Evolutionary conservation across 2,329 filamentous ascomycete species (phyloP).

Genomic region (Ustulina deusta): DNA sequence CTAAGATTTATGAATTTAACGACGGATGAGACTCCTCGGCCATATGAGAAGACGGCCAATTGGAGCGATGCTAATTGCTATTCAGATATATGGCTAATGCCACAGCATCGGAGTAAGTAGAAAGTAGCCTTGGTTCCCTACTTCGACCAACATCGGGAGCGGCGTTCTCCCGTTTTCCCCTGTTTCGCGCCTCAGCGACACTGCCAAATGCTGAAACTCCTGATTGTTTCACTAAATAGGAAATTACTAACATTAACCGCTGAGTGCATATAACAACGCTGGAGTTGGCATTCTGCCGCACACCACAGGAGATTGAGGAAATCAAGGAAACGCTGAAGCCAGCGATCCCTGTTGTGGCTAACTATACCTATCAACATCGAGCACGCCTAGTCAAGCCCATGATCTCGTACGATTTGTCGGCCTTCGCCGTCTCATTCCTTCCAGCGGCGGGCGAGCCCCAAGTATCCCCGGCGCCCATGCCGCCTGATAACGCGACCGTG

Average conservation of each 20-base stretch:
- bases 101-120: slow-evolving; percentile 65
- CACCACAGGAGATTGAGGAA: slow-evolving; percentile 72
- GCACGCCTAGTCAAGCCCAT: slow-evolving; percentile 83
- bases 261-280: slow-evolving; percentile 83
- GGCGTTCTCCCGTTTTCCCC: not conserved
- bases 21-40: not conserved
- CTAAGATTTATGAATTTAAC: not conserved
- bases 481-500: slow-evolving; percentile 52
- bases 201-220: not conserved
- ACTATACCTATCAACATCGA: slow-evolving; percentile 75
- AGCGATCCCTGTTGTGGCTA: slow-evolving; percentile 69
- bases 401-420: slow-evolving; percentile 85
- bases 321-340: slow-evolving; percentile 70
- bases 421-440: slow-evolving; percentile 87
- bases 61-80: slow-evolving; percentile 27
- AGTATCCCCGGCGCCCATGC: slow-evolving; percentile 55
- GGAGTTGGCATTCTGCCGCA: slow-evolving; percentile 85
- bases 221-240: not conserved
- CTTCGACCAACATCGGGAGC: not conserved
- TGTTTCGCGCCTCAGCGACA: not conserved
- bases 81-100: slow-evolving; percentile 88
- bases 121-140: not conserved
- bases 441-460: slow-evolving; percentile 76
- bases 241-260: slow-evolving; percentile 13
- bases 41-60: not conserved